Evolutionary conservation across 345 rosid genomes (phyloP).

Genomic region (Brassica juncea): DNA sequence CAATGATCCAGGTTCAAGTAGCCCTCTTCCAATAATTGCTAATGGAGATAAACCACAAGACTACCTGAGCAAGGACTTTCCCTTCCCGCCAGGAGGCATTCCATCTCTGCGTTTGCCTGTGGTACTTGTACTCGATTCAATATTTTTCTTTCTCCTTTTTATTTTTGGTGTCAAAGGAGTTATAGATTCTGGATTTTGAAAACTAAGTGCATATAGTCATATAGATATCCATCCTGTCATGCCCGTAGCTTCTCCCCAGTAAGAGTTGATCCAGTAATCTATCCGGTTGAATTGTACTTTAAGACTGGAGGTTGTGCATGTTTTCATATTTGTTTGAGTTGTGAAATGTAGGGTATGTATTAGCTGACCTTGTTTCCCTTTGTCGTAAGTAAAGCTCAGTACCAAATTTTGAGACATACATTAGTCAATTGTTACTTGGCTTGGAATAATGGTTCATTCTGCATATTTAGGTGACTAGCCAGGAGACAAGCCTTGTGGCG

Average conservation of each 20-base stretch:
- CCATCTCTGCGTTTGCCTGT: slow-evolving; percentile 76
- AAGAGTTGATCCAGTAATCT: neutral
- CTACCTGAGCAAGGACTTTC: slow-evolving; percentile 49
- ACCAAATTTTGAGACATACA: neutral
- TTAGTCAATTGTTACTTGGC: neutral
- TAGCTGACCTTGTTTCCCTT: neutral
- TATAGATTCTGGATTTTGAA: slow-evolving; percentile 26
- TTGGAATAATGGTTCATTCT: slow-evolving; percentile 19
- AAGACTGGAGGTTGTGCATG: slow-evolving; percentile 8
- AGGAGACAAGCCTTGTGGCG: slow-evolving; percentile 80
- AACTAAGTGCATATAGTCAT: slow-evolving; percentile 1
- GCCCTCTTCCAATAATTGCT: slow-evolving; percentile 42
- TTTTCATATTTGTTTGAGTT: neutral
- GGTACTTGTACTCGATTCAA: slow-evolving; percentile 69
- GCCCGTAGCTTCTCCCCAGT: neutral
- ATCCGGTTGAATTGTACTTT: slow-evolving; percentile 13
- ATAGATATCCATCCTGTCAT: neutral
- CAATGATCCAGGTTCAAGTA: slow-evolving; percentile 49
- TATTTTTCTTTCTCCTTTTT: neutral
- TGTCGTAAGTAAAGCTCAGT: slow-evolving; percentile 2
- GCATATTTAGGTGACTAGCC: slow-evolving; percentile 46
- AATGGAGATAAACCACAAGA: slow-evolving; percentile 57
- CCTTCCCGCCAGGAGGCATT: slow-evolving; percentile 64
- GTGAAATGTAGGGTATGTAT: slow-evolving; percentile 10
- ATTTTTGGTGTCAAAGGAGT: slow-evolving; percentile 3